Conservation (phyloP, 345 rosid genomes). For the Salix udensis region DNA sequence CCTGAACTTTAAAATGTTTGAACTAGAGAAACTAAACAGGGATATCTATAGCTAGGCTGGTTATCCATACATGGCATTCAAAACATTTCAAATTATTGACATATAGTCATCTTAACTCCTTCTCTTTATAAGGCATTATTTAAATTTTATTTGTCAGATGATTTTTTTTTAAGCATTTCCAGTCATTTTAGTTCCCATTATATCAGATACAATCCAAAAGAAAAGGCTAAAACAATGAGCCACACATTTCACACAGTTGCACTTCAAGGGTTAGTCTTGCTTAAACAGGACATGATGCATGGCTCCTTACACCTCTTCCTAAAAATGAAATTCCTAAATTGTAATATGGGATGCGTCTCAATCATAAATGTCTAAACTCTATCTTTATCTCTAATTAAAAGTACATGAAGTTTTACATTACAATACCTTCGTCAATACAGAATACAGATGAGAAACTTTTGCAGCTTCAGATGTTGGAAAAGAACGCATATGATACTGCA, state of each 20-base stretch:
- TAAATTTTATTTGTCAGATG: too few relatives aligned
- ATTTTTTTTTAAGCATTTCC: too few relatives aligned
- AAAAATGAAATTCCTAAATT: not conserved
- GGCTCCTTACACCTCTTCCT: not conserved
- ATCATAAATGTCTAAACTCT: not conserved
- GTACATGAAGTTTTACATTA: not conserved
- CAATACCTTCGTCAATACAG: constrained; percentile 53
- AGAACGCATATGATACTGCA: constrained; percentile 23
- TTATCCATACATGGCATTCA: too few relatives aligned
- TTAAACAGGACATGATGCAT: not conserved
- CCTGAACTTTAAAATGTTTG: too few relatives aligned
- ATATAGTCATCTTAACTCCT: too few relatives aligned
- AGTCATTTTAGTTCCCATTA: too few relatives aligned
- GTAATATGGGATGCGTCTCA: not conserved
- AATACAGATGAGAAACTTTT: constrained; percentile 43
- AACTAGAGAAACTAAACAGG: too few relatives aligned
- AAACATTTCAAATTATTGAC: too few relatives aligned
- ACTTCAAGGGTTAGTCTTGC: too few relatives aligned
- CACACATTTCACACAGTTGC: not conserved
- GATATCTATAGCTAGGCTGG: too few relatives aligned
- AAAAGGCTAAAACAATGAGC: not conserved
- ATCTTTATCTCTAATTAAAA: not conserved
- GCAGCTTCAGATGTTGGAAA: constrained; percentile 43
- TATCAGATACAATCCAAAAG: not conserved
- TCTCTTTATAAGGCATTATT: too few relatives aligned